Conservation (phyloP, 2,329 filamentous ascomycete genomes). For the Raffaelea ambrosiae region DNA sequence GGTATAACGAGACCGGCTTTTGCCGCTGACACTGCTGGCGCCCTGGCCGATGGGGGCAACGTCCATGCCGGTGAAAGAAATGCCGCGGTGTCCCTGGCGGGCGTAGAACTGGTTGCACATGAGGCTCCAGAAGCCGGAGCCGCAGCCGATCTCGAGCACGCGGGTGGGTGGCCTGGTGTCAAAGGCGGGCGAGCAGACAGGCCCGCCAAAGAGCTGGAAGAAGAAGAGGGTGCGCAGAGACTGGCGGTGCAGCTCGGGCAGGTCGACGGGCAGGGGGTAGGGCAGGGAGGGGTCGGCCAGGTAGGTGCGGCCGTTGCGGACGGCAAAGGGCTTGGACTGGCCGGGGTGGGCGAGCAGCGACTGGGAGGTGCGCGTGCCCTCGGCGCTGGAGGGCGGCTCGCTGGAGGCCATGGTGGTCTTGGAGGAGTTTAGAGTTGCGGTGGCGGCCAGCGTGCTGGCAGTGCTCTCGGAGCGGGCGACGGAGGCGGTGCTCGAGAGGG, state of each 20-base stretch:
- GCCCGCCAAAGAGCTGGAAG: constrained; percentile 71
- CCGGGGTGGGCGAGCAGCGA: constrained; percentile 15
- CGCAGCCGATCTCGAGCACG: constrained; percentile 82
- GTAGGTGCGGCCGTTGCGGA: constrained; percentile 75
- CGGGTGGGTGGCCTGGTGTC: constrained; percentile 60
- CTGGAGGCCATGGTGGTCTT: constrained; percentile 39
- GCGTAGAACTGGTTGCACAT: constrained; percentile 76
- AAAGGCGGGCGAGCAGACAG: constrained; percentile 64
- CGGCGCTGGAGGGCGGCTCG: constrained; percentile 35
- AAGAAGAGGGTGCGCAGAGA: constrained; percentile 74
- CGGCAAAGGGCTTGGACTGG: constrained; percentile 49
- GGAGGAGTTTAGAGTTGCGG: constrained; percentile 23
- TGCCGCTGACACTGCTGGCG: constrained; percentile 8
- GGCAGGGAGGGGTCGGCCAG: constrained; percentile 61
- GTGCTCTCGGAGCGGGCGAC: constrained; percentile 32
- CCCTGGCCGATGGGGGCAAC: constrained; percentile 50
- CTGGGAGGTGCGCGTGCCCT: constrained; percentile 22
- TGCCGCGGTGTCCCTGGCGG: constrained; percentile 52
- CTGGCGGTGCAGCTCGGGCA: constrained; percentile 76
- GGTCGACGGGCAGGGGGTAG: constrained; percentile 84
- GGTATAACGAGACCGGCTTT: background rate
- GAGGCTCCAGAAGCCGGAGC: constrained; percentile 82
- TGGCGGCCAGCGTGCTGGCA: constrained; percentile 36
- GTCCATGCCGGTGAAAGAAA: constrained; percentile 77
- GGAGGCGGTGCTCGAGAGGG: constrained; percentile 11